Conservation (phyloP, 2,329 filamentous ascomycete genomes). For the Paraphaeosphaeria minitans region DNA sequence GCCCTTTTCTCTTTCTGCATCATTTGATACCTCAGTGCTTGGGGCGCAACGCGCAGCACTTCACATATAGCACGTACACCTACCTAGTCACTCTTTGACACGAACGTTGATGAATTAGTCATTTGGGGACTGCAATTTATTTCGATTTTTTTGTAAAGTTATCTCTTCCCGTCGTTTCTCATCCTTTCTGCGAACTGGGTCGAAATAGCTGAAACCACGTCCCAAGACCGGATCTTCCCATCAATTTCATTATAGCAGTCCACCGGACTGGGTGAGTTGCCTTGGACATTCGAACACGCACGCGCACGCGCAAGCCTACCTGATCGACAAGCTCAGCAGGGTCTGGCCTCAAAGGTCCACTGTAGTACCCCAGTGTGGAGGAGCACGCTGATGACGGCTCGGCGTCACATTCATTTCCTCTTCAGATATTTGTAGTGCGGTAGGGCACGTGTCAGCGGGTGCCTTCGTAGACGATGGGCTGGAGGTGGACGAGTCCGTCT, state of each 20-base stretch:
- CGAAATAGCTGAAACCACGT: not conserved
- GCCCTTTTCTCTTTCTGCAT: not conserved
- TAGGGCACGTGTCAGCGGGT: not conserved
- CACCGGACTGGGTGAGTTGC: not conserved
- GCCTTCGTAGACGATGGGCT: conserved; percentile 1
- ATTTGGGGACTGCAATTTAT: not conserved
- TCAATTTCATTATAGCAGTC: not conserved
- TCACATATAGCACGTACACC: conserved; percentile 10
- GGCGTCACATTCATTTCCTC: not conserved
- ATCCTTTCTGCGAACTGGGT: not conserved
- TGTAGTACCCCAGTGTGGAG: not conserved
- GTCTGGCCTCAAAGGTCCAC: not conserved
- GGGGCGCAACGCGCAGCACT: conserved; percentile 10
- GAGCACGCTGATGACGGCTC: not conserved
- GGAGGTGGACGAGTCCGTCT: conserved; percentile 3
- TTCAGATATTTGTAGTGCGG: not conserved
- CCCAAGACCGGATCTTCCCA: too few species aligned
- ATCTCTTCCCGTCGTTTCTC: not conserved
- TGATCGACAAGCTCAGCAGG: not conserved
- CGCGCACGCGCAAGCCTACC: not conserved
- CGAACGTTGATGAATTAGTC: conserved; percentile 2
- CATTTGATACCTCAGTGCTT: conserved; percentile 17
- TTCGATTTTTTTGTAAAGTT: not conserved
- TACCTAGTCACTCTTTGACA: conserved; percentile 10
- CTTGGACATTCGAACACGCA: not conserved